A percentile compares a stretch with the other conserved stretches of the same genome.
These are phyloP conservation scores for Eutypella sp. DNA, from an alignment of 2,329 filamentous ascomycete genomes.

Conservation along the genomic window DNA sequence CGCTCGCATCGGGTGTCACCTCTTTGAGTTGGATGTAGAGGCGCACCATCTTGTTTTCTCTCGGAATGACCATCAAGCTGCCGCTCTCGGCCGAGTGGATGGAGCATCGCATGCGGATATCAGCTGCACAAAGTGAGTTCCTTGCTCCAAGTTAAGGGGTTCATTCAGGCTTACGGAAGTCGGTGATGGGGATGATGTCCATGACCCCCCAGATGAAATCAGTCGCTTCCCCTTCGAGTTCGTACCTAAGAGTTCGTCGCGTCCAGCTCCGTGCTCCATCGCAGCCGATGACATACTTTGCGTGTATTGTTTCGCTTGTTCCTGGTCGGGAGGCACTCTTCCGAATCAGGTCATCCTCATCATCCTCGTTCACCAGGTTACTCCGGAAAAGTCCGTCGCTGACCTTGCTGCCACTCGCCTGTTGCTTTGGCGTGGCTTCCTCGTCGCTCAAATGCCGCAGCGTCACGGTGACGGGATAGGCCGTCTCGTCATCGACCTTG, in stretches of 20 bases:
- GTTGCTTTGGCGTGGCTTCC: slow-evolving; percentile 46
- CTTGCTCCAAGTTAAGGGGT: background rate
- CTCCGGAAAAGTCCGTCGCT: slow-evolving; percentile 55
- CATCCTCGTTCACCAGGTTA: slow-evolving; percentile 48
- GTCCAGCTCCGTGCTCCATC: slow-evolving; percentile 22
- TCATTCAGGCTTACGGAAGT: slow-evolving; percentile 40
- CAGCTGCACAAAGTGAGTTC: slow-evolving; percentile 24
- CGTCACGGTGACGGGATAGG: slow-evolving; percentile 57
- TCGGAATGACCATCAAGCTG: slow-evolving; percentile 53
- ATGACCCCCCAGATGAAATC: slow-evolving; percentile 43
- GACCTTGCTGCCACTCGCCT: slow-evolving; percentile 32
- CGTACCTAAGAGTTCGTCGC: slow-evolving; percentile 27
- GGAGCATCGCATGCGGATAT: slow-evolving; percentile 48
- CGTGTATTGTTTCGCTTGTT: slow-evolving; percentile 20
- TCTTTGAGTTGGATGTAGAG: slow-evolving; percentile 52
- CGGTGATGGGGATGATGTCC: slow-evolving; percentile 27
- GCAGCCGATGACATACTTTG: slow-evolving; percentile 24
- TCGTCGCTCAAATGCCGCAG: slow-evolving; percentile 54
- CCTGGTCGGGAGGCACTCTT: slow-evolving; percentile 18
- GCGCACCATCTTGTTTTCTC: slow-evolving; percentile 53
- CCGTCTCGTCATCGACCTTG: slow-evolving; percentile 40
- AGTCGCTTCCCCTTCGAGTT: slow-evolving; percentile 46
- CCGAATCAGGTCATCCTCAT: slow-evolving; percentile 47
- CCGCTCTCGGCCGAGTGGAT: slow-evolving; percentile 47
- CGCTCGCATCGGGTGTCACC: slow-evolving; percentile 40